A percentile compares a stretch with the other conserved stretches of the same genome.
These are phyloP conservation scores for Colletotrichum noveboracense DNA, from an alignment of 2,329 filamentous ascomycete genomes.

Conservation along the genomic window DNA sequence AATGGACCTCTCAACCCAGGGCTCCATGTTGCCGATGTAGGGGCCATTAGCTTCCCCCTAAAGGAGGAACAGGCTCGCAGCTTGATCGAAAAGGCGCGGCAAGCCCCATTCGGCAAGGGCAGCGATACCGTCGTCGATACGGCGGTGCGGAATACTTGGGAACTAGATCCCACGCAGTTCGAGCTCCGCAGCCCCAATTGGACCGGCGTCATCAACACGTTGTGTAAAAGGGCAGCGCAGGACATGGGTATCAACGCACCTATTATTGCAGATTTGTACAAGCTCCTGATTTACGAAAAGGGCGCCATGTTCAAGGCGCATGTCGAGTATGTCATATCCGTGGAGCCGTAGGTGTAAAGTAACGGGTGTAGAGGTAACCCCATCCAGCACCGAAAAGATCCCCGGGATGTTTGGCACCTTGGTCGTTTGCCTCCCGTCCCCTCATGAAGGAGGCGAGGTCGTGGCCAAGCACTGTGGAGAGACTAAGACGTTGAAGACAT, in stretches of 20 bases:
- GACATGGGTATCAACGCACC: conserved; percentile 35
- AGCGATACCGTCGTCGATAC: conserved; percentile 44
- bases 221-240: conserved; percentile 28
- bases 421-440: conserved; percentile 51
- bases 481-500: conserved; percentile 35
- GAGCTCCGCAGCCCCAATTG: conserved; percentile 30
- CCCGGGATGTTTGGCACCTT: conserved; percentile 56
- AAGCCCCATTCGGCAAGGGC: conserved; percentile 42
- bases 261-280: conserved; percentile 44
- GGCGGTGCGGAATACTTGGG: conserved; percentile 45
- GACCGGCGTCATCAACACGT: conserved; percentile 18
- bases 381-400: conserved; percentile 46
- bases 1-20: neutral
- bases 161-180: conserved; percentile 45
- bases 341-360: neutral
- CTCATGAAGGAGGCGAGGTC: conserved; percentile 52
- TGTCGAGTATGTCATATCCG: conserved; percentile 35
- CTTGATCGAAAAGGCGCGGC: conserved; percentile 30
- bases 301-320: conserved; percentile 54
- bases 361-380: neutral
- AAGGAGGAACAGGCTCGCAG: conserved; percentile 25
- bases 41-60: conserved; percentile 29
- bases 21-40: conserved; percentile 22
- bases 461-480: conserved; percentile 38
- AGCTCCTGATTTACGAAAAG: conserved; percentile 55